These are phyloP conservation scores for Daldinia decipiens DNA, from an alignment of 495 filamentous ascomycete genomes.

Conservation along the genomic window DNA sequence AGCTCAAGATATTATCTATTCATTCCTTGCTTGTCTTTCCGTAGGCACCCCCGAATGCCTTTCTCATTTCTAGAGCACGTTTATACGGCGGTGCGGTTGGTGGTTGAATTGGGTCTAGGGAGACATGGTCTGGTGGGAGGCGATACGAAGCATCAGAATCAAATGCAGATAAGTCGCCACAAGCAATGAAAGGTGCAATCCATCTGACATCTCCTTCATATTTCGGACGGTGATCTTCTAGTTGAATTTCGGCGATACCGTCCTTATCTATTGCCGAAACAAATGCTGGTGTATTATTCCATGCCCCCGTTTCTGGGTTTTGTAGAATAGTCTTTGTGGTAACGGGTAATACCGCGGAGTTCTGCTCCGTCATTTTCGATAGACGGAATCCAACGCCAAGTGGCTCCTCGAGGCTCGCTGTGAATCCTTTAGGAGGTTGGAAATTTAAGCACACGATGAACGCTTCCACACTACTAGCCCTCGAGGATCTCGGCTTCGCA, in stretches of 20 bases:
- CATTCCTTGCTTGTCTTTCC: conserved; percentile 70
- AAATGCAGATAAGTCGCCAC: conserved; percentile 92
- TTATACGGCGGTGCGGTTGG: conserved; percentile 97
- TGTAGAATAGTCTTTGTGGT: conserved; percentile 54
- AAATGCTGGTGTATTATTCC: conserved; percentile 45
- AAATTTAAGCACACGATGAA: conserved; percentile 97
- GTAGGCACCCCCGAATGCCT: conserved; percentile 79
- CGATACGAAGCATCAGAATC: conserved; percentile 95
- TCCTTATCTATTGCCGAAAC: conserved; percentile 54
- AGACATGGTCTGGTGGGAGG: conserved; percentile 77
- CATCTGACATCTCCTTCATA: conserved; percentile 67
- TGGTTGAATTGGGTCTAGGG: conserved; percentile 92
- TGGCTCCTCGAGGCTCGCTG: conserved; percentile 73
- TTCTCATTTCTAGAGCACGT: conserved; percentile 84
- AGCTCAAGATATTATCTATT: not conserved
- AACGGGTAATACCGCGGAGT: conserved; percentile 49
- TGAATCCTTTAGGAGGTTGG: conserved; percentile 68
- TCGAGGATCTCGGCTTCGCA: conserved; percentile 90
- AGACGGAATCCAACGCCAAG: conserved; percentile 67
- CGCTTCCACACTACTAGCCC: conserved; percentile 94
- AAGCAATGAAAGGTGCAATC: conserved; percentile 95
- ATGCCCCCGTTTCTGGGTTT: conserved; percentile 54
- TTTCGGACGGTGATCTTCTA: conserved; percentile 57
- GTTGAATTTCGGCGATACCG: conserved; percentile 71
- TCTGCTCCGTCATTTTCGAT: conserved; percentile 53